A percentile compares a stretch with the other conserved stretches of the same genome.
These are phyloP conservation scores for Xylaria bambusicola DNA, from an alignment of 495 filamentous ascomycete species.

Conservation along the genomic window DNA sequence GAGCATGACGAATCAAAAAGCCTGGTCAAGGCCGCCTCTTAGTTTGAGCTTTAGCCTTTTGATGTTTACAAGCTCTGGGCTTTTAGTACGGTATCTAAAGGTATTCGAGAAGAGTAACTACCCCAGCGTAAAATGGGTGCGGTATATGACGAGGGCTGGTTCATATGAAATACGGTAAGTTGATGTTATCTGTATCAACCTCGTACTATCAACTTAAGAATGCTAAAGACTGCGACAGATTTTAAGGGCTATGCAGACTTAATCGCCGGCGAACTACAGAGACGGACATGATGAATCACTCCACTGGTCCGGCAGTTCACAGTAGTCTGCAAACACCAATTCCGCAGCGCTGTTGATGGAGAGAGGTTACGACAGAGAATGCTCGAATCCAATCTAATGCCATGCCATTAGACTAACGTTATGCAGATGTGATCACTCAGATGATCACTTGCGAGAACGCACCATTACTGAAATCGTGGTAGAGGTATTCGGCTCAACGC, in stretches of 20 bases:
- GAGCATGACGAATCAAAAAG: constrained; percentile 97
- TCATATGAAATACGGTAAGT: constrained; percentile 74
- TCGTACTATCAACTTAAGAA: background rate
- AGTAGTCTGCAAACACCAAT: background rate
- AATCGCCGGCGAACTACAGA: background rate
- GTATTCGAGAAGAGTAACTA: constrained; percentile 99
- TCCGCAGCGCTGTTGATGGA: background rate
- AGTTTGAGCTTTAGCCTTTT: constrained; percentile 88
- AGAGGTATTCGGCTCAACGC: background rate
- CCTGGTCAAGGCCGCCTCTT: constrained; percentile 92
- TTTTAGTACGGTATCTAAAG: constrained; percentile 94
- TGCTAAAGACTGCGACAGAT: constrained; percentile 10
- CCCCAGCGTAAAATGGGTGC: constrained; percentile 97
- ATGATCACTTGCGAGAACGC: background rate
- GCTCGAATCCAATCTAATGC: background rate
- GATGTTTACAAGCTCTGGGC: constrained; percentile 95
- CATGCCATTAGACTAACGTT: background rate
- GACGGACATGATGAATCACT: background rate
- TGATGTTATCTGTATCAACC: background rate
- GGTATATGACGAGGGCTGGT: constrained; percentile 97
- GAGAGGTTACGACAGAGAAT: background rate
- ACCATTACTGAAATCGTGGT: background rate
- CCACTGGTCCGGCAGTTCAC: background rate
- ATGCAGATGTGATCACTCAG: background rate
- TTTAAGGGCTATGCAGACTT: background rate